phyloP scores from a whole-genome alignment of 345 rosid genomes.

The Linum usitatissimum region DNA sequence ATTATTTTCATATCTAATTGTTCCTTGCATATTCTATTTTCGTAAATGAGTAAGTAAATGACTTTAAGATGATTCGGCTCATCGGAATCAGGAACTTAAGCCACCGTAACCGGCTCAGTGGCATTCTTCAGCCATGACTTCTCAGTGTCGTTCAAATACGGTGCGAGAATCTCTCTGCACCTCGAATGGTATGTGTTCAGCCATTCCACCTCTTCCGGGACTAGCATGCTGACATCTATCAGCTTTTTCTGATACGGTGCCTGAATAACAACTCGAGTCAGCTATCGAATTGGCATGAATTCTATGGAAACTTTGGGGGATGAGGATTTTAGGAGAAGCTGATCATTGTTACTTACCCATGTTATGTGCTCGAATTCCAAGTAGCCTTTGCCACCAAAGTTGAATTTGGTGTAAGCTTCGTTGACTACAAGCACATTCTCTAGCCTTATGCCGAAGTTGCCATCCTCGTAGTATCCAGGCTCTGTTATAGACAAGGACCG shows the following conservation, averaged over 20 bases:
- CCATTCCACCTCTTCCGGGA: conserved; percentile 67
- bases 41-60: not conserved
- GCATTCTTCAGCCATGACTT: conserved; percentile 83
- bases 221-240: conserved; percentile 43
- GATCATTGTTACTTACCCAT: conserved; percentile 47
- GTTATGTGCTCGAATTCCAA: conserved; percentile 88
- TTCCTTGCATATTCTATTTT: too few species aligned
- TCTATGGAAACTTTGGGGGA: not conserved
- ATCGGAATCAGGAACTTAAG: not conserved
- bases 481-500: conserved; percentile 30
- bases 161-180: conserved; percentile 62
- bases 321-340: too few species aligned
- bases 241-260: conserved; percentile 88
- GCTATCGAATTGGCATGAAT: not conserved
- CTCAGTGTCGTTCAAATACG: conserved; percentile 56
- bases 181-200: conserved; percentile 61
- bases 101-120: conserved; percentile 50
- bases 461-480: conserved; percentile 94
- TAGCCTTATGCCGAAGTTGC: conserved; percentile 83
- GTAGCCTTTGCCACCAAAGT: conserved; percentile 90
- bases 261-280: conserved; percentile 19
- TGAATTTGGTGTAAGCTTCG: conserved; percentile 62
- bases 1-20: too few species aligned
- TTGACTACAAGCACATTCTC: conserved; percentile 84
- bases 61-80: too few species aligned